Evolutionary conservation across 345 rosid species (phyloP), one percentile per base, ranked within the genome.

Genomic region (Moricandia arvensis): DNA sequence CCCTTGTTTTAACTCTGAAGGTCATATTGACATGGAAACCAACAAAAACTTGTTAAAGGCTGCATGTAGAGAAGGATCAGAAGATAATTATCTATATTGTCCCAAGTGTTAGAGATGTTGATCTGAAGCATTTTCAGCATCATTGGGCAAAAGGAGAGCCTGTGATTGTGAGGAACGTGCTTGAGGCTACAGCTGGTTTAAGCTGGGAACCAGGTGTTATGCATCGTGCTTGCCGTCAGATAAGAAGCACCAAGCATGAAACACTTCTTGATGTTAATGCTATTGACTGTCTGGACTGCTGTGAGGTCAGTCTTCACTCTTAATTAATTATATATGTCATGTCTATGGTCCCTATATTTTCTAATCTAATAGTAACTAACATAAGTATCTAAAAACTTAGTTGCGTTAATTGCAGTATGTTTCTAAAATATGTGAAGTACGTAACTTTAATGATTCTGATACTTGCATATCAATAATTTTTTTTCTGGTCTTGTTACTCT

Each of bases 131-230:
- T 85, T 93, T 93, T 76, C 93, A 82, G 77, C 76, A 43, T 64
- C 97, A 93, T 33, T 93, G 96, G 98, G 68, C 66, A 62, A 89
- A 79, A 72, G 98, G 90, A 15, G 90, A 91, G 82, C 98, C 93
- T 67, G 86, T 89, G 31, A 54, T 91, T 38, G 90, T 88, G 59
- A 81, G 83, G 51, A 71, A 85, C 81, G 90, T 83, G 38, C 87
- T 88, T 75, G 87, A 85, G 61, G 80, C 74, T 75, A 73, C 86
- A 13, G 69, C 83, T 74, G 91, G 97, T 24, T 77, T 93, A 71
- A 93, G 96, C 71, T 93, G 93, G 98, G 92, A 88, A 51, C 98
- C 97, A 33, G 71, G 82, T 86, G 96, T 93, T 61, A 88, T 89
- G 93, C 85, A 84, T 85, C 91, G 96, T 47, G 93, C 89, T 45